Conservation (phyloP, 345 rosid genomes). For the Eucalyptus albens region DNA sequence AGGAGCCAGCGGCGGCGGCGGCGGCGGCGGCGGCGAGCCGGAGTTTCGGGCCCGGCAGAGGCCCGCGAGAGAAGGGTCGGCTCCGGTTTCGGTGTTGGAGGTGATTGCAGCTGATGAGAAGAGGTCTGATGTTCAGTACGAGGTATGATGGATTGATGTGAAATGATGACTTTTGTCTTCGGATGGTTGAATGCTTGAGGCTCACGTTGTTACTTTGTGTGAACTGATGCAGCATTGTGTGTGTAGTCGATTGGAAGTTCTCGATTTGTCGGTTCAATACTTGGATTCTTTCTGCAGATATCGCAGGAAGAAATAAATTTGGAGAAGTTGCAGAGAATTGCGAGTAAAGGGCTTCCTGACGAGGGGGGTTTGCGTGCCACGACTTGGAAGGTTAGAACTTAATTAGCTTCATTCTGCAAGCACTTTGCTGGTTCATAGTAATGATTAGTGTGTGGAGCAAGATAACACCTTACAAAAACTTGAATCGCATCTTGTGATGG, state of each 20-base stretch:
- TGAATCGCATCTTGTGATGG: neutral
- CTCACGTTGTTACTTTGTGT: neutral
- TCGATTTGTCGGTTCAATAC: neutral
- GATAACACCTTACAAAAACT: neutral
- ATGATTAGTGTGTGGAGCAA: neutral
- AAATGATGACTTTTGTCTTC: neutral
- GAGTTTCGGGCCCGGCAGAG: neutral
- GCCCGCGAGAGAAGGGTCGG: conserved; percentile 11
- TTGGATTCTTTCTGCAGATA: conserved; percentile 12
- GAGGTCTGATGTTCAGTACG: conserved; percentile 46
- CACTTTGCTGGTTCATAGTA: neutral
- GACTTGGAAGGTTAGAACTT: conserved; percentile 46
- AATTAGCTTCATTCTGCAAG: neutral
- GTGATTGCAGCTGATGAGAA: conserved; percentile 44
- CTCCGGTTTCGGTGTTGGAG: conserved; percentile 14
- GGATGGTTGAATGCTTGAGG: neutral
- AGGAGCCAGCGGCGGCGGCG: neutral
- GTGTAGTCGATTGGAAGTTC: neutral
- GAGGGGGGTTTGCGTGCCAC: conserved; percentile 51
- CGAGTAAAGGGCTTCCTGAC: conserved; percentile 39
- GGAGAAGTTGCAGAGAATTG: conserved; percentile 48
- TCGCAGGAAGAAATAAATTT: conserved; percentile 49
- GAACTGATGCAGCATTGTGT: neutral
- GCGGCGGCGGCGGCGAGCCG: neutral
- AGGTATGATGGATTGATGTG: conserved; percentile 18